Percentiles rank a stretch among this genome's conserved stretches.
These are phyloP conservation scores for Neurospora sp. DNA, from an alignment of 495 filamentous ascomycete genomes.

Conservation along the genomic window DNA sequence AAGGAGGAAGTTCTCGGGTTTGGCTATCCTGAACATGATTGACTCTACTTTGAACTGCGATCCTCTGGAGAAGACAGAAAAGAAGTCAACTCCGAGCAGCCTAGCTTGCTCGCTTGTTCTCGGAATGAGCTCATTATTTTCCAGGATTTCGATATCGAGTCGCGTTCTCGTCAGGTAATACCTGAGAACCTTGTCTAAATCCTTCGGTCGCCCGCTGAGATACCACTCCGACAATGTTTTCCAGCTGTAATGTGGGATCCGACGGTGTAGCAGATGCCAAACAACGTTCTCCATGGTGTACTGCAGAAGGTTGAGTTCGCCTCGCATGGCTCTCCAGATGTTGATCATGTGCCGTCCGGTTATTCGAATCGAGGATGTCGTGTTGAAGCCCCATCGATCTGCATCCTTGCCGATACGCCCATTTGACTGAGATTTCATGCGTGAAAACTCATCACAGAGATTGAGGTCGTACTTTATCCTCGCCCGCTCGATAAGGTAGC, in stretches of 20 bases:
- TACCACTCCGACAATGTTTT: constrained; percentile 75
- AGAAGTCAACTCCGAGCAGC: constrained; percentile 89
- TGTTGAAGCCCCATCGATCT: constrained; percentile 87
- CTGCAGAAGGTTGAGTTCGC: constrained; percentile 79
- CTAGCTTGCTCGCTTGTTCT: constrained; percentile 92
- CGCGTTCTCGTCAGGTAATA: constrained; percentile 71
- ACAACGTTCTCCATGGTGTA: constrained; percentile 97
- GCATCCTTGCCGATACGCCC: constrained; percentile 75
- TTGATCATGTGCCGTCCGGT: constrained; percentile 95
- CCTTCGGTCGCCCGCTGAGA: constrained; percentile 49
- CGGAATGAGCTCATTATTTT: constrained; percentile 77
- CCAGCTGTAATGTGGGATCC: constrained; percentile 82
- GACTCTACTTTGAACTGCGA: constrained; percentile 98
- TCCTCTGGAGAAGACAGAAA: constrained; percentile 84
- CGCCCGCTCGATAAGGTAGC: constrained; percentile 87
- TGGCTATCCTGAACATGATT: constrained; percentile 96
- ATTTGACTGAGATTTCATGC: constrained; percentile 72
- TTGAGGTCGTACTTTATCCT: constrained; percentile 78
- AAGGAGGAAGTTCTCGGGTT: constrained; percentile 88
- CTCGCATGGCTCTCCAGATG: constrained; percentile 91
- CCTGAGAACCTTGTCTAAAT: constrained; percentile 64
- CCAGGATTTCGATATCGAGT: constrained; percentile 82
- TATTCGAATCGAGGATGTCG: constrained; percentile 74
- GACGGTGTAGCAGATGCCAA: constrained; percentile 82
- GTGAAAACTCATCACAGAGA: constrained; percentile 79